These are phyloP conservation scores for Schizochytrium sp. DNA, from an alignment of 108 stramenopile genomes.

Conservation along the genomic window DNA sequence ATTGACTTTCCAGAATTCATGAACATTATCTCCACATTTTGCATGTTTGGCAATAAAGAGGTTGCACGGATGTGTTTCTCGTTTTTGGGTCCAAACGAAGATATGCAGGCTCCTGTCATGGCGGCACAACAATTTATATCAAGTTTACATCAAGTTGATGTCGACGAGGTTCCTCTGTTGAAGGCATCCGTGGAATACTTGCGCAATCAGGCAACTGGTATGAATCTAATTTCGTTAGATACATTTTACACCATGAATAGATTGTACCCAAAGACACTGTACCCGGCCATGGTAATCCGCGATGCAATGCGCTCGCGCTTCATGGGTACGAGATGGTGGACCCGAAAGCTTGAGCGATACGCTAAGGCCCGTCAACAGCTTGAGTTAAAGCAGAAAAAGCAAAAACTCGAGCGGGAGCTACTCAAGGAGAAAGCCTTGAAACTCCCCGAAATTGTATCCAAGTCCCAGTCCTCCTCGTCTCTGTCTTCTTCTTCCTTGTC, in stretches of 20 bases:
- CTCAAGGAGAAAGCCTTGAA: neutral
- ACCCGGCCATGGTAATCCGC: slow-evolving; percentile 36
- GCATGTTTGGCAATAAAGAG: slow-evolving; percentile 42
- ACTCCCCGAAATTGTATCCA: neutral
- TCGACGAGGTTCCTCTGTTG: slow-evolving; percentile 28
- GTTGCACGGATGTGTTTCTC: slow-evolving; percentile 48
- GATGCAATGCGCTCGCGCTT: slow-evolving; percentile 5
- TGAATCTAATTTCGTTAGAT: neutral
- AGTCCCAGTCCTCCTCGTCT: neutral
- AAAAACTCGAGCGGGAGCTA: neutral
- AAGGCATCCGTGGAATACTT: neutral
- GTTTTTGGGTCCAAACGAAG: slow-evolving; percentile 15
- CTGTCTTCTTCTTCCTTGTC: neutral
- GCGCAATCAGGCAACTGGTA: neutral
- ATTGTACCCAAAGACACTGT: neutral
- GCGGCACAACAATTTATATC: neutral
- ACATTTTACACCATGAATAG: neutral
- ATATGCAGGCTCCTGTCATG: neutral
- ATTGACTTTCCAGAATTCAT: slow-evolving; percentile 37
- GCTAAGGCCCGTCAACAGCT: slow-evolving; percentile 7
- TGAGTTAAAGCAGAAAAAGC: neutral
- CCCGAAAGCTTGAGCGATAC: neutral
- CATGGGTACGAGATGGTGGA: slow-evolving; percentile 41
- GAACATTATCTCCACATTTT: slow-evolving; percentile 53
- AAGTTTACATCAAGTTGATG: neutral